Conservation (phyloP, 352 stramenopile species). For the Phytophthora europaea region DNA sequence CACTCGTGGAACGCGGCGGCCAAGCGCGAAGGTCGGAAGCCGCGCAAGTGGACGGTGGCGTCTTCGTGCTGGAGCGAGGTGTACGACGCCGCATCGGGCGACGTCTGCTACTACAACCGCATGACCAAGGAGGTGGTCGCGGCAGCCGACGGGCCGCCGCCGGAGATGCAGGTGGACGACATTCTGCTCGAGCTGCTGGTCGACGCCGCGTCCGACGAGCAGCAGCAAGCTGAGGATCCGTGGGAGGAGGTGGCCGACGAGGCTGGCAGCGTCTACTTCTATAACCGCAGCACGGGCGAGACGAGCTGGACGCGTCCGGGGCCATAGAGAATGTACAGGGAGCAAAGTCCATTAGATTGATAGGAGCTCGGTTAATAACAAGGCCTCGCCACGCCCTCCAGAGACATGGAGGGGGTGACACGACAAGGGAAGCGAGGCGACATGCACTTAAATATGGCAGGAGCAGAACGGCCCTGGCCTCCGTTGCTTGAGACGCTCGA, state of each 20-base stretch:
- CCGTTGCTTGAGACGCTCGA: conserved; percentile 9
- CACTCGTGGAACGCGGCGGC: conserved; percentile 75
- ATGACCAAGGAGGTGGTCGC: conserved; percentile 74
- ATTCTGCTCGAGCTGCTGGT: conserved; percentile 74
- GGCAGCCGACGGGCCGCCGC: conserved; percentile 53
- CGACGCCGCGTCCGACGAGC: conserved; percentile 21
- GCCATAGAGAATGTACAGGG: conserved; percentile 13
- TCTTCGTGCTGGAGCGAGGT: conserved; percentile 81
- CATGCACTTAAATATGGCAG: conserved; percentile 46
- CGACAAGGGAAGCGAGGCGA: conserved; percentile 25
- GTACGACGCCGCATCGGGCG: conserved; percentile 69
- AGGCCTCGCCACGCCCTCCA: conserved; percentile 13
- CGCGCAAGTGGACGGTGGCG: conserved; percentile 63
- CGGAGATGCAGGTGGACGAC: conserved; percentile 78
- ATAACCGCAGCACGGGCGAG: conserved; percentile 65
- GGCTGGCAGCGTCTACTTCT: conserved; percentile 78
- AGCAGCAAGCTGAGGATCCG: conserved; percentile 18
- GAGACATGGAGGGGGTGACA: neutral
- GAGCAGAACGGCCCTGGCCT: conserved; percentile 14
- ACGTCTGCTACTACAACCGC: conserved; percentile 78
- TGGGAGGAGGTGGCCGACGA: conserved; percentile 85
- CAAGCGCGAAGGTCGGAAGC: conserved; percentile 46
- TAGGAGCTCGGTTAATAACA: conserved; percentile 33
- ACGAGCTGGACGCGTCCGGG: conserved; percentile 66
- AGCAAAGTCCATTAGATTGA: conserved; percentile 23